phyloP scores from a whole-genome alignment of 352 stramenopile genomes.

The Globisporangium apiculatum region DNA sequence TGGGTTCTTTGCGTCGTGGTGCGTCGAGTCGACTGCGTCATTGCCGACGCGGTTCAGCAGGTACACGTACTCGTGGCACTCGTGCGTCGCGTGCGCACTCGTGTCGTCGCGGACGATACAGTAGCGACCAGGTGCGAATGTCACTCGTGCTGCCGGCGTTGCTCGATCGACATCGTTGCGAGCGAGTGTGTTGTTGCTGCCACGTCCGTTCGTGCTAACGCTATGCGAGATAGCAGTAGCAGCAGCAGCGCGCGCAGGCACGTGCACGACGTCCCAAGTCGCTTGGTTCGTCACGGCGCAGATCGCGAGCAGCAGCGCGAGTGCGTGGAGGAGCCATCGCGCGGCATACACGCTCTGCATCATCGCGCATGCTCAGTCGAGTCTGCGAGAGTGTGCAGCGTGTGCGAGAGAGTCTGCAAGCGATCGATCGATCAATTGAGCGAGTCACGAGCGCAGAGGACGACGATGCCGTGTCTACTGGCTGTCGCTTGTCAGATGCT shows the following conservation, averaged over 20 bases:
- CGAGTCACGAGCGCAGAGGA: too few species aligned
- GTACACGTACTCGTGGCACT: slow-evolving; percentile 36
- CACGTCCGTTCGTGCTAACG: not conserved
- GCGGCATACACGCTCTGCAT: slow-evolving; percentile 5
- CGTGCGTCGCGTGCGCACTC: slow-evolving; percentile 4
- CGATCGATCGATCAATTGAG: too few species aligned
- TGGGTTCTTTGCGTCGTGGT: not conserved
- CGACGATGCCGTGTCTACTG: too few species aligned
- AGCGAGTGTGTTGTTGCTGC: not conserved
- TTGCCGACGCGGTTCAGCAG: slow-evolving; percentile 25
- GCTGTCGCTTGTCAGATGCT: too few species aligned
- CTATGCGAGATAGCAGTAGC: too few species aligned
- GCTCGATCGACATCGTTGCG: not conserved
- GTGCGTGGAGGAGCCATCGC: slow-evolving; percentile 16
- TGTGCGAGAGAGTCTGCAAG: too few species aligned
- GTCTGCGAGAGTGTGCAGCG: too few species aligned
- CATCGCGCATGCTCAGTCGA: slow-evolving; percentile 7
- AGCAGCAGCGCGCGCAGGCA: not conserved
- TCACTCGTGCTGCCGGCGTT: slow-evolving; percentile 8
- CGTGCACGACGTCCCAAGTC: slow-evolving; percentile 28
- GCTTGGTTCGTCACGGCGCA: slow-evolving; percentile 17
- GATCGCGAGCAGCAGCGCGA: slow-evolving; percentile 22
- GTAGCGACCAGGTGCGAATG: slow-evolving; percentile 38
- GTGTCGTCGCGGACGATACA: slow-evolving; percentile 28
- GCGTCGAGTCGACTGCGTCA: not conserved